phyloP scores from a whole-genome alignment of 2,329 filamentous ascomycete genomes.

The Ophiostoma himal-ulmi region DNA sequence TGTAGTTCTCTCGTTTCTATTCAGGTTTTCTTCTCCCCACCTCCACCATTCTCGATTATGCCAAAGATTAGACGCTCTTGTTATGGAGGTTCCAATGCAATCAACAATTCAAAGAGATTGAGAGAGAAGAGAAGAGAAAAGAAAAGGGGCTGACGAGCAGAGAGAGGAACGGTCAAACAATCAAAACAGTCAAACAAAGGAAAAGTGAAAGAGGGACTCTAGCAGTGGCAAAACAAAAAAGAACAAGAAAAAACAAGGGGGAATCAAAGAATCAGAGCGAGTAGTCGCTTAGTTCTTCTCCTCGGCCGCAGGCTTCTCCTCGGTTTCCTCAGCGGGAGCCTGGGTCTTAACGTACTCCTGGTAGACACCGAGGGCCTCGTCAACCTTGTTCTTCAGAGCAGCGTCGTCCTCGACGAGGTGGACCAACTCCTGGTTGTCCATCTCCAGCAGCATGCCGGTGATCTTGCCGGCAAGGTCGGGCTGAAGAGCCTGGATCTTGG shows the following conservation, averaged over 20 bases:
- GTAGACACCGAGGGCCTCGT: slow-evolving; percentile 94
- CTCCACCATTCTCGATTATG: slow-evolving; percentile 9
- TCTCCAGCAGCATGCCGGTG: slow-evolving; percentile 98
- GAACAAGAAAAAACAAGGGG: background rate
- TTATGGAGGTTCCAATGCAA: background rate
- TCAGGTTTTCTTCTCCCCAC: slow-evolving; percentile 10
- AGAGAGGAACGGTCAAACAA: background rate
- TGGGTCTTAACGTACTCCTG: slow-evolving; percentile 97
- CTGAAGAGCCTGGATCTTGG: slow-evolving; percentile 94
- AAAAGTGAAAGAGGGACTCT: background rate
- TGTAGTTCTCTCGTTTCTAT: background rate
- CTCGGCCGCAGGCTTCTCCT: slow-evolving; percentile 46
- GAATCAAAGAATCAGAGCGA: slow-evolving; percentile 14
- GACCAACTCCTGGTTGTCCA: slow-evolving; percentile 93
- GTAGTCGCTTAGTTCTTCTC: slow-evolving; percentile 33
- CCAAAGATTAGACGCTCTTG: background rate
- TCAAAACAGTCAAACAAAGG: slow-evolving; percentile 1
- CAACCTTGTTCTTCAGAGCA: slow-evolving; percentile 89
- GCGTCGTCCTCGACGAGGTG: slow-evolving; percentile 89
- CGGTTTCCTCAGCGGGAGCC: slow-evolving; percentile 31
- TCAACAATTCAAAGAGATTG: background rate
- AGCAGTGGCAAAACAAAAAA: background rate
- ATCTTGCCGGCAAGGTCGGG: slow-evolving; percentile 97
- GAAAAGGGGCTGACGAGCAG: background rate
- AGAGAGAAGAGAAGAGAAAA: slow-evolving; percentile 12